Conservation (phyloP, 139 green algal genomes). For the Chlorella ohadii region DNA sequence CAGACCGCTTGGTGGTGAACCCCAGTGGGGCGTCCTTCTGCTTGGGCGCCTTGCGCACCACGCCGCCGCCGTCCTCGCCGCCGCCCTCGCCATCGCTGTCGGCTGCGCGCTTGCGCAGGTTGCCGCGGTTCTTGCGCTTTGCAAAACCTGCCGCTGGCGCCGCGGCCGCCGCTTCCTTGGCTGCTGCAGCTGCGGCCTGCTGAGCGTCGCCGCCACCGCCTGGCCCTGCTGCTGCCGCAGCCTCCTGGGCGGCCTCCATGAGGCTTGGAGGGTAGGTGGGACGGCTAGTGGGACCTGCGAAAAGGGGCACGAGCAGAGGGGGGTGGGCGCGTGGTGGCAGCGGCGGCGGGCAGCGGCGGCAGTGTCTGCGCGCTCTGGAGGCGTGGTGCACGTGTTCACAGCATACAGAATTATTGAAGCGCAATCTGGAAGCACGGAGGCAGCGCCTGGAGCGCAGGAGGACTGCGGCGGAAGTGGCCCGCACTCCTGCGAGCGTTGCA, state of each 20-base stretch:
- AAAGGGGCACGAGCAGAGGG: too few species aligned
- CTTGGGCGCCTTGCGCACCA: constrained; percentile 62
- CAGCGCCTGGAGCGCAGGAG: too few species aligned
- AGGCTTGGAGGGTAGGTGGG: too few species aligned
- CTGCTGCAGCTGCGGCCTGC: neutral
- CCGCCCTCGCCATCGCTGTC: constrained; percentile 46
- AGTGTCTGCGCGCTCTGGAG: too few species aligned
- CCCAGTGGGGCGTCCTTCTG: constrained; percentile 51
- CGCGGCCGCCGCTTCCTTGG: constrained; percentile 32
- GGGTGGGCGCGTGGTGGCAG: too few species aligned
- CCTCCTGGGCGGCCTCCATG: neutral
- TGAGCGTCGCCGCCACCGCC: neutral
- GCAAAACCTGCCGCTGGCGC: constrained; percentile 15
- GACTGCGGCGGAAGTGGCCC: too few species aligned
- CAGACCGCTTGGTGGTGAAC: constrained; percentile 60
- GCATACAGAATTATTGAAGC: too few species aligned
- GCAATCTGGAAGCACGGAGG: too few species aligned
- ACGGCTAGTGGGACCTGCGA: too few species aligned
- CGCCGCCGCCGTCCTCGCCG: constrained; percentile 32
- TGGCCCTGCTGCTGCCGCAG: neutral
- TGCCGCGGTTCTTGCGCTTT: constrained; percentile 58
- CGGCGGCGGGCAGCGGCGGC: too few species aligned
- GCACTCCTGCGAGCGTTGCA: too few species aligned
- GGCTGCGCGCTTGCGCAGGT: constrained; percentile 70
- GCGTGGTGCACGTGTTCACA: too few species aligned